Evolutionary conservation across 2,329 filamentous ascomycete species (phyloP), one percentile per base, ranked within the genome.

Genomic region (Lachnellula hyalina): DNA sequence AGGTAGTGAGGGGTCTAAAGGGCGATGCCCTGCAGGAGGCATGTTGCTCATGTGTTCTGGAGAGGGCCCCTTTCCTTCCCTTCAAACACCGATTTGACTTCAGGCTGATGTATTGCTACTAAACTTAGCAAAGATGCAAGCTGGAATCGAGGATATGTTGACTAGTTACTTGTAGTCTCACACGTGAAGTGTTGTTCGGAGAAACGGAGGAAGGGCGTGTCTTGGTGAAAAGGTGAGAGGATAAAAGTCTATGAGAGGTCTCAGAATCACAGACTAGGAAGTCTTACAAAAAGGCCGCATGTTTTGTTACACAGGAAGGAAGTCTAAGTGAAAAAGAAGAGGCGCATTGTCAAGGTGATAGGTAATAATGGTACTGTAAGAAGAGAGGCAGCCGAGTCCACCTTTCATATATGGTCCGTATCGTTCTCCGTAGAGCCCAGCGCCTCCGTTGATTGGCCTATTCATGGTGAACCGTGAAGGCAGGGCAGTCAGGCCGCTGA

Each of bases 1-100:
- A 17, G 54, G 50, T 9, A 44, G 28, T 44, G 51, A 56, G 51
- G 41, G 42, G 32, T 56, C 54, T 19, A 32, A 15, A 12, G 52
- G 50, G 32, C 38, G 51, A 9, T 25, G 44, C 21, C 28, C 34
- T 23, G 40, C 44, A 6, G 25, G 32, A 23, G 48, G 53, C 40
- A 50, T 51, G n/a, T 23, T 28, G 44, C 2, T n/a, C 9, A 8
- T 42, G 12, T n/a, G 17, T n/a, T 19, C 6, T 32, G 5, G 14
- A 6, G 49, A 51, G 23, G 11, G 14, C 5, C 19, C 19, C 48
- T 50, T 11, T 28, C 11, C 11, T 9, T 28, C 12, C 19, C 17
- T 21, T 21, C 21, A 25, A 28, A 28, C 1, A 8, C 8, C 25
- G 25, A 28, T 28, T 7, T 28, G 25, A 7, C 25, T 28, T 28